These are phyloP conservation scores for Lactarius evosmus DNA, from an alignment of 768 basidiomycete genomes.

Conservation along the genomic window DNA sequence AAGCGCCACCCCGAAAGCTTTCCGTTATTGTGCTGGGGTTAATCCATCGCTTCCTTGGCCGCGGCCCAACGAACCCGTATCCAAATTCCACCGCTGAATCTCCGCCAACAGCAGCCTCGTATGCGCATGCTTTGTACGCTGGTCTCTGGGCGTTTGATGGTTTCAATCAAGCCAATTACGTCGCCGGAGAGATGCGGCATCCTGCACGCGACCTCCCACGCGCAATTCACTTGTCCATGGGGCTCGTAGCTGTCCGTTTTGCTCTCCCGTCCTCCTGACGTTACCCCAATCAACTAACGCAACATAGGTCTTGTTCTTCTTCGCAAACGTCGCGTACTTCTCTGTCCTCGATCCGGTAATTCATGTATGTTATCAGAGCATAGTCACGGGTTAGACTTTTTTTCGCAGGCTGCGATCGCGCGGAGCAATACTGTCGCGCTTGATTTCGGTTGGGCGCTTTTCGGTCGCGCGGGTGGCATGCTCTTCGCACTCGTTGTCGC, in stretches of 20 bases:
- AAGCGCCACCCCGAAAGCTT: background rate
- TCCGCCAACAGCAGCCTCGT: slow-evolving; percentile 3
- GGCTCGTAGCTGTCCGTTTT: slow-evolving; percentile 8
- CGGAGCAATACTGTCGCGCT: slow-evolving; percentile 15
- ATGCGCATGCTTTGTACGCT: slow-evolving; percentile 12
- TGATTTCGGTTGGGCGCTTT: slow-evolving; percentile 17
- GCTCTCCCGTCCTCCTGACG: background rate
- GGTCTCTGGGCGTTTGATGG: slow-evolving; percentile 15
- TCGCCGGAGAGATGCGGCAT: slow-evolving; percentile 13
- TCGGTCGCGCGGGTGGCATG: slow-evolving; percentile 14
- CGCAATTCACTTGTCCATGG: slow-evolving; percentile 14
- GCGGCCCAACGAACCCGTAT: background rate
- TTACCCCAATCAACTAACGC: background rate
- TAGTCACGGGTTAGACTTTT: background rate
- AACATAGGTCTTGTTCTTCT: slow-evolving; percentile 8
- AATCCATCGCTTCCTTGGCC: background rate
- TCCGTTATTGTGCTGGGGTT: slow-evolving; percentile 3
- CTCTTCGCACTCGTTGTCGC: slow-evolving; percentile 8
- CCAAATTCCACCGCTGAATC: background rate
- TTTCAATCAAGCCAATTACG: slow-evolving; percentile 16
- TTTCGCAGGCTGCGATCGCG: slow-evolving; percentile 1
- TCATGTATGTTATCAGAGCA: background rate
- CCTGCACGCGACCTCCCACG: slow-evolving; percentile 16
- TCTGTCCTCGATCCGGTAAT: slow-evolving; percentile 17
- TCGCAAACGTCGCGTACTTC: slow-evolving; percentile 13